A percentile compares a stretch with the other conserved stretches of the same genome.
These are phyloP conservation scores for Ganoderma lingzhi DNA, from an alignment of 1,284 basidiomycete genomes.

Conservation along the genomic window DNA sequence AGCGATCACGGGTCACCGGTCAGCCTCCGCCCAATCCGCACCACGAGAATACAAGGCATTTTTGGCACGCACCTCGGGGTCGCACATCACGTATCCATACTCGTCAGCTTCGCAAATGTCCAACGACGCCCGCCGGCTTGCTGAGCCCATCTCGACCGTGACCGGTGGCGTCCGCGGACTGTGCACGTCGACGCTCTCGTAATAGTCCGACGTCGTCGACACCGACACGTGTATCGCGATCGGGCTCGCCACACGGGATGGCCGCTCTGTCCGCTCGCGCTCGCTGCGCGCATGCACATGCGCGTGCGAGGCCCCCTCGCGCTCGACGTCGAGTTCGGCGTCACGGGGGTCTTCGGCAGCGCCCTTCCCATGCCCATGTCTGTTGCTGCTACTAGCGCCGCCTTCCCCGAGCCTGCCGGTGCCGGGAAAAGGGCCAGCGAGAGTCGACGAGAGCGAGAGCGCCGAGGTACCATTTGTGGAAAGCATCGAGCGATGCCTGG, in stretches of 20 bases:
- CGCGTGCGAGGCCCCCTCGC: not conserved
- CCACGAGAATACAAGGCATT: not conserved
- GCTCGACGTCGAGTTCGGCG: not conserved
- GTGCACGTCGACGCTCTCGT: slow-evolving; percentile 1
- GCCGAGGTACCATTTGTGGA: not conserved
- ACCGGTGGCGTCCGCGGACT: not conserved
- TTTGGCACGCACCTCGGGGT: not conserved
- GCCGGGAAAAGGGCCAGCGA: not conserved
- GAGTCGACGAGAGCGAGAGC: slow-evolving; percentile 1
- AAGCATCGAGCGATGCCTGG: slow-evolving; percentile 1
- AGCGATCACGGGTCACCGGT: not conserved
- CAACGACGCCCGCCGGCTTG: not conserved
- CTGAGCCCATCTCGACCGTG: not conserved
- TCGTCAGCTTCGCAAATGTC: not conserved
- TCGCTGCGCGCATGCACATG: not conserved
- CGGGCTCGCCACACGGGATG: not conserved
- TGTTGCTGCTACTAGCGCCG: not conserved
- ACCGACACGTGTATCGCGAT: slow-evolving; percentile 9
- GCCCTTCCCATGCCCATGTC: not conserved
- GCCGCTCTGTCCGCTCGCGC: not conserved
- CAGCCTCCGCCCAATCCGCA: not conserved
- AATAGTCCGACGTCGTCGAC: slow-evolving; percentile 1
- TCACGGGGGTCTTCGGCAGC: not conserved
- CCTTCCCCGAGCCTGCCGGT: not conserved
- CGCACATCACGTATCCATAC: not conserved